Base-by-base conservation (phyloP, 2,329 filamentous ascomycete genomes). In the Apiospora koreana region DNA sequence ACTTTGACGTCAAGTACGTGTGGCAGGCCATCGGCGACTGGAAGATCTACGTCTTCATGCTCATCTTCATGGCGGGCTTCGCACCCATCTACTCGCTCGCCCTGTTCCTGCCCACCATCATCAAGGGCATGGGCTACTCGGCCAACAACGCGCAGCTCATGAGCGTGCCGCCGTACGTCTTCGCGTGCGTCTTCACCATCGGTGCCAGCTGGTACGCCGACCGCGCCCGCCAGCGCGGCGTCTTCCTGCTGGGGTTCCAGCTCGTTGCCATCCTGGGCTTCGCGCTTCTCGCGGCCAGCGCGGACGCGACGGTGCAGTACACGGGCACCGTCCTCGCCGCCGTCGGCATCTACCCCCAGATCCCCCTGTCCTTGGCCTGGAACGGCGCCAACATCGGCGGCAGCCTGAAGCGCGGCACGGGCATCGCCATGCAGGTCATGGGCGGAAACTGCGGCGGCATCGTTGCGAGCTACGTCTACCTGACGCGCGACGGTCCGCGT, bases 11-110 rank as follows among this genome's bases (percentile, higher is more conserved):
- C 71, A 85, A 86, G 73, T 91, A 85, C 65, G 78, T 87, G 67
- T 81, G 79, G 75, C 81, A 88, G 65, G 90, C 91, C 21, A 75
- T 92, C 68, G 83, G 84, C 72, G 89, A 90, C 79, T 89, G 87
- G 84, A 84, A 85, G 79, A 84, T 85, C 65, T 86, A 82, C 76
- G 79, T 86, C 10, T 83, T 92, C 71, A 87, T 92, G 75, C 70
- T 87, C 69, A 89, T 88, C 80, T 92, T 91, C 79, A 89, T 91
- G 72, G 86, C 90, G 68, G 88, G 85, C 38, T 86, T 87, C 31
- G 85, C 89, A 23, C 87, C 88, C 9, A 83, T 86, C 28, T 90
- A 89, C 72, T 88, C 87, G 0, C 89, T 91, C 75, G 85, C 86
- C 1, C 83, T 91, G 23, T 91, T 92, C 77, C 81, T 91, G 25